Base-by-base conservation (phyloP, 345 rosid species). In the Murraya koenigii region DNA sequence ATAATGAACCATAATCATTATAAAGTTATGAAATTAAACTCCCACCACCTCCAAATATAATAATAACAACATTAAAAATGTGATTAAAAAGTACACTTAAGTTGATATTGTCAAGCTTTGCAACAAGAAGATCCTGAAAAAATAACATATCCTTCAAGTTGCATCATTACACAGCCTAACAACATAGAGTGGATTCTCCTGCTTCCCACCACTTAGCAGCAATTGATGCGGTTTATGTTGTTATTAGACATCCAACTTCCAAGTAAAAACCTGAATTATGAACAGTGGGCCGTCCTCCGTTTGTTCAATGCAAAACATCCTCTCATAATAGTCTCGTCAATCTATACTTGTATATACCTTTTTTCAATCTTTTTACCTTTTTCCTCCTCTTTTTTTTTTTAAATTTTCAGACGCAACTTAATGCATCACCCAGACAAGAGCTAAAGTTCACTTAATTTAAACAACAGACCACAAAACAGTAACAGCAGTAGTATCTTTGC, bases 391-490 rank as follows among this genome's bases (percentile, higher is more conserved):
- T 70, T 54, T 62, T 74, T 47, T 26, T 60, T 73, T 39, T 39
- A n/a, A 25, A 62, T 60, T 62, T 74, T 30, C 20, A 59, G 76
- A 59, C 59, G 66, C 36, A 58, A 61, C 0, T 39, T 67, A 39
- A 67, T 25, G 20, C 13, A 67, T 8, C 19, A 8, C 62, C 26
- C 56, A 41, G 49, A 64, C 69, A 35, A 32, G 28, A 47, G 66
- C 77, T 62, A 41, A 62, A 44, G 25, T 20, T 63, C 64, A 30
- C 11, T 71, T 59, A 17, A 66, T 10, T 6, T 66, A 76, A 75
- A 58, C 78, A 77, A 52, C 71, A 38, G 54, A 76, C 44, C 76
- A 73, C 63, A 64, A 69, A 32, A 55, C 69, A 52, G 25, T 8
- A 1, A 64, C 36, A n/a, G 74, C 54, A 36, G 52, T 30, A 20